Percentiles rank a stretch among this genome's conserved stretches.
Conservation (phyloP, 1,139 yeast species). For the Nakaseomyces bracarensis region DNA sequence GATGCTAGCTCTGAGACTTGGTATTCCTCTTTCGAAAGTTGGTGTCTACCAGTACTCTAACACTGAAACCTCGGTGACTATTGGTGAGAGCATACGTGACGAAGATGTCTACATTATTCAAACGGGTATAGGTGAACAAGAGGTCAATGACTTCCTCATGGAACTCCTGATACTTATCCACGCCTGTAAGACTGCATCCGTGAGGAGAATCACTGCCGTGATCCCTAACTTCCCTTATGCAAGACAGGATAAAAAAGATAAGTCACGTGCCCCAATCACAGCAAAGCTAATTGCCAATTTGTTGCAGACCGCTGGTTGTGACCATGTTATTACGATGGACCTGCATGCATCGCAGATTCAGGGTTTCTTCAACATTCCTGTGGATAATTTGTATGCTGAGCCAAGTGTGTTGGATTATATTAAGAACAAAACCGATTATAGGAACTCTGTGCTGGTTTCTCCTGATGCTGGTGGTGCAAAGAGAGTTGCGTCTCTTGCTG, state of each 20-base stretch:
- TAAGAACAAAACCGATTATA: constrained; percentile 41
- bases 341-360: constrained; percentile 79
- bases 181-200: constrained; percentile 73
- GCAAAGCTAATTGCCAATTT: constrained; percentile 72
- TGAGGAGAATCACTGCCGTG: constrained; percentile 69
- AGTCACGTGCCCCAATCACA: constrained; percentile 73
- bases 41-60: constrained; percentile 65
- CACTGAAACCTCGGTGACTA: constrained; percentile 62
- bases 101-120: constrained; percentile 70
- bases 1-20: constrained; percentile 57
- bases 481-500: constrained; percentile 73
- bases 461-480: constrained; percentile 88
- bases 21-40: constrained; percentile 52
- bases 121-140: constrained; percentile 58
- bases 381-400: constrained; percentile 73
- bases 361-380: constrained; percentile 75
- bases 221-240: constrained; percentile 79
- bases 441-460: constrained; percentile 67
- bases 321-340: constrained; percentile 77
- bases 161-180: constrained; percentile 65
- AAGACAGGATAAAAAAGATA: constrained; percentile 76
- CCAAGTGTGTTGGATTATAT: constrained; percentile 67
- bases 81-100: constrained; percentile 70
- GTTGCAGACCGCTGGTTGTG: constrained; percentile 71
- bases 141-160: constrained; percentile 61